These are phyloP conservation scores for Pichia sp. DNA, from an alignment of 1,139 yeast genomes.

Conservation along the genomic window DNA sequence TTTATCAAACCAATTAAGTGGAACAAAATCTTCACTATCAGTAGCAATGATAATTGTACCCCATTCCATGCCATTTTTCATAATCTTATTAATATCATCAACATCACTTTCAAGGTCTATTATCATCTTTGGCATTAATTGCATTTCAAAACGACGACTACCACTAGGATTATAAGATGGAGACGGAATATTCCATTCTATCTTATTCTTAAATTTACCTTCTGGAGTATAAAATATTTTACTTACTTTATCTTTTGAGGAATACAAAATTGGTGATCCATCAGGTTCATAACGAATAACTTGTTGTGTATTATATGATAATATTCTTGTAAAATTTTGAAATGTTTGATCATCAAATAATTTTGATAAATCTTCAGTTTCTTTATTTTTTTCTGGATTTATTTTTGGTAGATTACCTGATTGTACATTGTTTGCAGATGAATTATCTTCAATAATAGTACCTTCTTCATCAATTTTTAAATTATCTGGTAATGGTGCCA, in stretches of 20 bases:
- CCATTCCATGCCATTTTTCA: conserved; percentile 88
- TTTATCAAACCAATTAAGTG: conserved; percentile 42
- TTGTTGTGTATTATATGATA: conserved; percentile 79
- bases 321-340: conserved; percentile 67
- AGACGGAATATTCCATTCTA: conserved; percentile 36
- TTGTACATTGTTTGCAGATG: conserved; percentile 6
- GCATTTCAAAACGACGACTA: conserved; percentile 68
- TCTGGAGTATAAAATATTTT: conserved; percentile 33
- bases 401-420: conserved; percentile 22
- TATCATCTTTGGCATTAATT: conserved; percentile 90
- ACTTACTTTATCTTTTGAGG: conserved; percentile 53
- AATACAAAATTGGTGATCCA: conserved; percentile 69
- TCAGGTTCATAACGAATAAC: conserved; percentile 75
- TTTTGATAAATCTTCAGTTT: conserved; percentile 38
- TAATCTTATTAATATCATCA: conserved; percentile 24
- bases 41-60: conserved; percentile 88
- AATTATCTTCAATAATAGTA: conserved; percentile 12
- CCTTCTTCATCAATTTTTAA: conserved; percentile 16
- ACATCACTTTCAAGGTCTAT: conserved; percentile 62
- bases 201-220: conserved; percentile 25
- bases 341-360: conserved; percentile 72
- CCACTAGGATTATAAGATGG: conserved; percentile 62
- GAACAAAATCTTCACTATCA: conserved; percentile 64
- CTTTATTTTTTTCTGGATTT: conserved; percentile 22
- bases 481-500: conserved; percentile 23